These are phyloP conservation scores for Macrophomina pseudophaseolina DNA, from an alignment of 2,329 filamentous ascomycete species.

Conservation along the genomic window DNA sequence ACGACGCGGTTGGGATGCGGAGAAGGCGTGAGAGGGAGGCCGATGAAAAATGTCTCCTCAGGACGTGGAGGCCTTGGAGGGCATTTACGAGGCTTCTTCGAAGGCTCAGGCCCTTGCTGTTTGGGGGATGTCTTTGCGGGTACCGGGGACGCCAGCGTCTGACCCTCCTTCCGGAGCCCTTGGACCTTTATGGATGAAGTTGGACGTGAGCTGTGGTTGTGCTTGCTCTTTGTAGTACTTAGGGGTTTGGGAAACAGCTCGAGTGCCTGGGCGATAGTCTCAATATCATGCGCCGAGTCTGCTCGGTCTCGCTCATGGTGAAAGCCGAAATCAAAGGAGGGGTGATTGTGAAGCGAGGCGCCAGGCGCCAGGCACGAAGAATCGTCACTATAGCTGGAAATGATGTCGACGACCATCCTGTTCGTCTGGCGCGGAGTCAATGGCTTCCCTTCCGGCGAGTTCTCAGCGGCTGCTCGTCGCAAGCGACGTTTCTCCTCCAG, in stretches of 20 bases:
- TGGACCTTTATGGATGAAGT: constrained; percentile 13
- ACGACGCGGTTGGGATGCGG: constrained; percentile 5
- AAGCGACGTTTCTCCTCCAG: constrained; percentile 18
- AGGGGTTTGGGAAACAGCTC: constrained; percentile 2
- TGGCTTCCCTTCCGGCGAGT: constrained; percentile 1
- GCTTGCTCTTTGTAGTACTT: background rate
- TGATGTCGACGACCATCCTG: constrained; percentile 23
- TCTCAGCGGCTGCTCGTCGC: constrained; percentile 2
- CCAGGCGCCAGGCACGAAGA: background rate
- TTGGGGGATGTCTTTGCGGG: background rate
- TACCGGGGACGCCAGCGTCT: constrained; percentile 15
- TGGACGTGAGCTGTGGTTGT: background rate
- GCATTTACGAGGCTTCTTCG: constrained; percentile 15
- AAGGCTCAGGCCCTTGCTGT: background rate
- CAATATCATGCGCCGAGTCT: constrained; percentile 24
- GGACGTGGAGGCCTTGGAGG: constrained; percentile 22
- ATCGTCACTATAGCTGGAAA: constrained; percentile 17
- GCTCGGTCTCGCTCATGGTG: constrained; percentile 19
- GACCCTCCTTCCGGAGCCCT: constrained; percentile 22
- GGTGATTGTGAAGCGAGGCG: background rate
- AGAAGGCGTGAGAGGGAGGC: constrained; percentile 4
- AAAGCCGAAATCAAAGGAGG: constrained; percentile 24
- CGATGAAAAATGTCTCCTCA: constrained; percentile 16
- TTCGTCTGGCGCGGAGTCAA: constrained; percentile 8
- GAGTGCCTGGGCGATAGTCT: constrained; percentile 8